Percentiles rank a stretch among this genome's conserved stretches.
Evolutionary conservation across 176 grass and related monocot genomes (phyloP).

Genomic region (Oryza rufipogon): DNA sequence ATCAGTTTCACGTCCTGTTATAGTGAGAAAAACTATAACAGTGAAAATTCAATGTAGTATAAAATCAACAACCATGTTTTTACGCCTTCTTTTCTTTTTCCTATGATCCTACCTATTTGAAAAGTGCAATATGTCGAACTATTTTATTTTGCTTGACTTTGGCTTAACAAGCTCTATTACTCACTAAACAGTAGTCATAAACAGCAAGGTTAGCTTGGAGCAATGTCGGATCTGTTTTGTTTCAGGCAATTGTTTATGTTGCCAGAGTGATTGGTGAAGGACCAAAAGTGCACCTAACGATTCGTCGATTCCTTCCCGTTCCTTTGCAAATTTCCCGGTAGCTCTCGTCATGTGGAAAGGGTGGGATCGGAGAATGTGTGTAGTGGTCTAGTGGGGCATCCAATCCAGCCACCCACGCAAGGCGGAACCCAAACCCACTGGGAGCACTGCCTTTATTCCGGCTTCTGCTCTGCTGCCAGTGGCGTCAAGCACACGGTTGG

Average conservation of each 20-base stretch:
- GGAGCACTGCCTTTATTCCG: neutral
- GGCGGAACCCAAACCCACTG: neutral
- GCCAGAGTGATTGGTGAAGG: neutral
- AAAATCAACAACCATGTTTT: too few relatives aligned
- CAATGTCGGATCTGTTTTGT: too few relatives aligned
- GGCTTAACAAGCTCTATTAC: too few relatives aligned
- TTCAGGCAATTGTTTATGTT: neutral
- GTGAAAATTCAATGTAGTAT: too few relatives aligned
- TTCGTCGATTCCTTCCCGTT: neutral
- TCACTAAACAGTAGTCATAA: too few relatives aligned
- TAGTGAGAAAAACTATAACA: too few relatives aligned
- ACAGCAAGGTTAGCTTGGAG: too few relatives aligned
- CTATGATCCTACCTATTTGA: too few relatives aligned
- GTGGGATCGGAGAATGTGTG: conserved; percentile 12
- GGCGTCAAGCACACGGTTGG: conserved; percentile 24
- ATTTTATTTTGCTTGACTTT: too few relatives aligned
- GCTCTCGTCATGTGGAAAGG: conserved; percentile 1
- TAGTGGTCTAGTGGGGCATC: neutral
- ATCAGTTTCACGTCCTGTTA: too few relatives aligned
- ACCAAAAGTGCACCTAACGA: neutral
- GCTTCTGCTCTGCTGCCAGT: neutral
- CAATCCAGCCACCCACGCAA: neutral
- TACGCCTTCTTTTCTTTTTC: too few relatives aligned
- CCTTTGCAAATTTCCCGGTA: neutral
- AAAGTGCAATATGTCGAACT: too few relatives aligned